phyloP scores from a whole-genome alignment of 345 rosid genomes.

The Xanthoceras sorbifolium region DNA sequence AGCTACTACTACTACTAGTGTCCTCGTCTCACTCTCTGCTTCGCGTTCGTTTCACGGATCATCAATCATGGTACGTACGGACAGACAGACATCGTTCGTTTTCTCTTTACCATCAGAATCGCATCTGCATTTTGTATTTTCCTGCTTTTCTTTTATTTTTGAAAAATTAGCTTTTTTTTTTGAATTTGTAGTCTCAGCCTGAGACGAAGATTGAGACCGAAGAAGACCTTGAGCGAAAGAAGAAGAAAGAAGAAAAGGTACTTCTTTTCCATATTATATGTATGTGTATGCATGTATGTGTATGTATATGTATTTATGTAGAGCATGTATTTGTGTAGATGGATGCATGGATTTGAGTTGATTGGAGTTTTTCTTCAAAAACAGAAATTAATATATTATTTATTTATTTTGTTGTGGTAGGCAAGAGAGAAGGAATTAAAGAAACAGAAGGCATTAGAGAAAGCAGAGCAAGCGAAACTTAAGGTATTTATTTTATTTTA shows the following conservation, averaged over 20 bases:
- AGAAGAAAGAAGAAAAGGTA: conserved; percentile 93
- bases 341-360: neutral
- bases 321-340: too few relatives aligned
- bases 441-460: conserved; percentile 80
- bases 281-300: neutral
- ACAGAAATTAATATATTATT: too few relatives aligned
- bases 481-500: conserved; percentile 37
- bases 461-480: conserved; percentile 62
- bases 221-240: conserved; percentile 83
- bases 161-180: neutral
- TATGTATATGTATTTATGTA: too few relatives aligned
- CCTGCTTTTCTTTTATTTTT: neutral
- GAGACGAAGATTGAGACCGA: conserved; percentile 57
- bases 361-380: neutral
- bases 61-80: conserved; percentile 7
- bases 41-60: conserved; percentile 17
- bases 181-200: conserved; percentile 40
- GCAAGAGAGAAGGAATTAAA: conserved; percentile 79
- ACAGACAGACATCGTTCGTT: neutral
- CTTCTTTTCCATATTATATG: neutral
- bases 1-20: too few relatives aligned
- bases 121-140: neutral
- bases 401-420: conserved; percentile 28
- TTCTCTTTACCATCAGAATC: neutral
- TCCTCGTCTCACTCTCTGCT: neutral